A percentile compares a stretch with the other conserved stretches of the same genome.
phyloP scores from a whole-genome alignment of 208 protist species.

The Wallacemonas sp. region DNA sequence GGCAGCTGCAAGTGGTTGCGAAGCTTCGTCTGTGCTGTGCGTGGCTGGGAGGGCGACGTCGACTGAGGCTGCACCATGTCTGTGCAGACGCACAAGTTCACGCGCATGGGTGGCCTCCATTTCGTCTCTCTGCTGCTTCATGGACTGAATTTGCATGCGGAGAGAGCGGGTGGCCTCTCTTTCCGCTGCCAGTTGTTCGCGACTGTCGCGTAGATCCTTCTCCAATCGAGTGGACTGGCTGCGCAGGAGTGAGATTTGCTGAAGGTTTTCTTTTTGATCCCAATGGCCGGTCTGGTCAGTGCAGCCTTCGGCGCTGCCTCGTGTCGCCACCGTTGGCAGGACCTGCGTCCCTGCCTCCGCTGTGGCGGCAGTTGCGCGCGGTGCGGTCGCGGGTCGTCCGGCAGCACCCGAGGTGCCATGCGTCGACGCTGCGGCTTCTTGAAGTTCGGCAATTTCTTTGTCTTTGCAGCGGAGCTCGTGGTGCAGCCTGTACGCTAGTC shows the following conservation, averaged over 20 bases:
- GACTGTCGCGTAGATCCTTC: conserved; percentile 45
- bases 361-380: background rate
- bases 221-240: conserved; percentile 40
- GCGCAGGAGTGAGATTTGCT: conserved; percentile 61
- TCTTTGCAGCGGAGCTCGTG: conserved; percentile 70
- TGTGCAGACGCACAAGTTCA: conserved; percentile 25
- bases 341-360: conserved; percentile 49
- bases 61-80: background rate
- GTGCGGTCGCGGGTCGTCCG: background rate
- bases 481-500: conserved; percentile 71
- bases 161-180: conserved; percentile 42
- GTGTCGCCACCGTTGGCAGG: conserved; percentile 13
- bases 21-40: conserved; percentile 15
- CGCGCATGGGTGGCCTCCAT: conserved; percentile 33
- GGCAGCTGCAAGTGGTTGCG: too few relatives aligned
- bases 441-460: conserved; percentile 59
- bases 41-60: background rate
- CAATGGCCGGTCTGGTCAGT: conserved; percentile 22
- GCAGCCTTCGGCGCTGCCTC: background rate
- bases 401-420: background rate
- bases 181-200: conserved; percentile 53
- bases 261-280: conserved; percentile 66
- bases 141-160: conserved; percentile 39
- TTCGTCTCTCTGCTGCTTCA: conserved; percentile 30
- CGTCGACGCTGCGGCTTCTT: conserved; percentile 26